Conservation (phyloP, 768 basidiomycete species). For the Auricularia sp. region DNA sequence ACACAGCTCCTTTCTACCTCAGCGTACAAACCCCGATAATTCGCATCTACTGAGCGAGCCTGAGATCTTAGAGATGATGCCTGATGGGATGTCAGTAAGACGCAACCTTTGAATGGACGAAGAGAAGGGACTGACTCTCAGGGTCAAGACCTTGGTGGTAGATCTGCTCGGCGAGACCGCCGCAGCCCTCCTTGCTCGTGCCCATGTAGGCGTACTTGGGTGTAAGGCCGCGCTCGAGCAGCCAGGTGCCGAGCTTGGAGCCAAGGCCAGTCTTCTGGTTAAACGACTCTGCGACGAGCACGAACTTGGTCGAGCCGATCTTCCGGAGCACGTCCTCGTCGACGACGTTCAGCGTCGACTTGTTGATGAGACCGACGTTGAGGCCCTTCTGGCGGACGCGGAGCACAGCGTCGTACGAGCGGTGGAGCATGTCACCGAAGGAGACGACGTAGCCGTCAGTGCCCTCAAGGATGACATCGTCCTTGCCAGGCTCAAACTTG, state of each 20-base stretch:
- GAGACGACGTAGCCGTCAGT: conserved; percentile 74
- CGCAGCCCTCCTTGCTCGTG: conserved; percentile 58
- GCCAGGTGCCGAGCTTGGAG: conserved; percentile 77
- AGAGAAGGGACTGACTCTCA: conserved; percentile 39
- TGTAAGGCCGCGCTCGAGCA: conserved; percentile 69
- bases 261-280: conserved; percentile 91
- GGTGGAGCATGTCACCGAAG: conserved; percentile 81
- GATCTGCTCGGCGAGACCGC: conserved; percentile 78
- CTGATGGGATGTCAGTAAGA: conserved; percentile 15
- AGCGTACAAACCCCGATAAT: neutral
- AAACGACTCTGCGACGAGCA: conserved; percentile 75
- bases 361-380: conserved; percentile 81
- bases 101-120: neutral
- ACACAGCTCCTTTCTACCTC: neutral
- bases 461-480: conserved; percentile 71
- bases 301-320: conserved; percentile 64
- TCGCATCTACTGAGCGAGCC: conserved; percentile 21
- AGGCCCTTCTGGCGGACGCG: conserved; percentile 59
- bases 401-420: conserved; percentile 74
- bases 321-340: conserved; percentile 73
- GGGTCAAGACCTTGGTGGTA: conserved; percentile 73
- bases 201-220: conserved; percentile 79
- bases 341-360: conserved; percentile 70
- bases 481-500: conserved; percentile 74
- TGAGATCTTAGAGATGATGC: conserved; percentile 37